phyloP scores from a whole-genome alignment of 2,329 filamentous ascomycete genomes.

The Neofusicoccum ribis region DNA sequence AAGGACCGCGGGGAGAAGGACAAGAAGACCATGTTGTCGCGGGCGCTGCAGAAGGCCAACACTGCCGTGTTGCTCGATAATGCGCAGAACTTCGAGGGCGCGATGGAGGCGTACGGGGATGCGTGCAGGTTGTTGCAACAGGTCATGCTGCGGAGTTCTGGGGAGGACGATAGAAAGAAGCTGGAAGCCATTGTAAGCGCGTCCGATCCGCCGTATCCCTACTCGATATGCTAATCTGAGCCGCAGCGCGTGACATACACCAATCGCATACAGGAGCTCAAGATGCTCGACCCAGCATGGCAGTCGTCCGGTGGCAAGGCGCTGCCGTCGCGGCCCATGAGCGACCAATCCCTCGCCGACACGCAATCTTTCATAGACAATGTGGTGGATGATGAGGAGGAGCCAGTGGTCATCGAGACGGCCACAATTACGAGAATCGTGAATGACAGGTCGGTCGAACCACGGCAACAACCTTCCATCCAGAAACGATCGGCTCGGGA shows the following conservation, averaged over 20 bases:
- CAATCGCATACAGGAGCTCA: slow-evolving; percentile 82
- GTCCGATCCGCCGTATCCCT: background rate
- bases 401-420: slow-evolving; percentile 51
- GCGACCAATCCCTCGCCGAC: slow-evolving; percentile 53
- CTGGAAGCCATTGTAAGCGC: slow-evolving; percentile 85
- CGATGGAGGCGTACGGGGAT: slow-evolving; percentile 85
- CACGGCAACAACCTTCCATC: background rate
- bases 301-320: slow-evolving; percentile 64
- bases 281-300: slow-evolving; percentile 63
- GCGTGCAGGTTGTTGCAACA: slow-evolving; percentile 85
- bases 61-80: slow-evolving; percentile 94
- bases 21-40: slow-evolving; percentile 95
- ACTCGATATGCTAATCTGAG: background rate
- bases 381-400: slow-evolving; percentile 37
- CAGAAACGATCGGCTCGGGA: slow-evolving; percentile 27
- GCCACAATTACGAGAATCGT: slow-evolving; percentile 55
- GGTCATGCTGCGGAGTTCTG: slow-evolving; percentile 81
- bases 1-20: slow-evolving; percentile 50
- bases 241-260: slow-evolving; percentile 82
- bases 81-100: slow-evolving; percentile 89
- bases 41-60: slow-evolving; percentile 91
- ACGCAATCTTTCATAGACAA: slow-evolving; percentile 34
- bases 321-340: slow-evolving; percentile 69
- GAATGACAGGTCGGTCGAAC: slow-evolving; percentile 40
- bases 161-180: slow-evolving; percentile 84